Percentiles rank a stretch among this genome's conserved stretches.
phyloP scores from a whole-genome alignment of 169 alveolate species.

The Fabrea salina region DNA sequence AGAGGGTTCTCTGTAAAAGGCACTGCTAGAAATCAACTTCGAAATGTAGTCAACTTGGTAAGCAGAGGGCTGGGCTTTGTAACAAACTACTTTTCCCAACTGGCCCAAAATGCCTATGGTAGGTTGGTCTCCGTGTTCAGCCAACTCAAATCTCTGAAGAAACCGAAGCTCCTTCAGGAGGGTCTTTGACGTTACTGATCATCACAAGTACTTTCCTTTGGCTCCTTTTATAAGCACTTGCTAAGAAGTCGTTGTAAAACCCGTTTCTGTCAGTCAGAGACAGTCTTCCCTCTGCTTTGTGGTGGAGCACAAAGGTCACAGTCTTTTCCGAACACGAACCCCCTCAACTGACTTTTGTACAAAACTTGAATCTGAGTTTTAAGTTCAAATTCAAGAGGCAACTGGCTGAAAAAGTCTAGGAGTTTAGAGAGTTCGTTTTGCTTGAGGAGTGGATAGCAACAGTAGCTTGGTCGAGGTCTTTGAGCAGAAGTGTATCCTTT shows the following conservation, averaged over 20 bases:
- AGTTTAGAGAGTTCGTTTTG: neutral
- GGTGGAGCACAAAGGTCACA: neutral
- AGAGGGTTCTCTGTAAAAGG: constrained; percentile 29
- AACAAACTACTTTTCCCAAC: constrained; percentile 29
- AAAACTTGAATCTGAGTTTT: neutral
- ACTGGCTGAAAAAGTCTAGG: neutral
- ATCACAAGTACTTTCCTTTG: constrained; percentile 12
- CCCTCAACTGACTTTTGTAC: neutral
- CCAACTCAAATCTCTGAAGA: constrained; percentile 22
- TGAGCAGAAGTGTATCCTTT: neutral
- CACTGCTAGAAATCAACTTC: neutral
- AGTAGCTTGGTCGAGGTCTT: neutral
- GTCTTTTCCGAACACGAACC: neutral
- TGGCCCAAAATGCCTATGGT: constrained; percentile 25
- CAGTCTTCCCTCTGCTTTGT: constrained; percentile 26
- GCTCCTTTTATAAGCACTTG: neutral
- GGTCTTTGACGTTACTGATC: constrained; percentile 13
- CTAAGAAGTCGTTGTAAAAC: constrained; percentile 8
- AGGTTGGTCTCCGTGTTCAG: constrained; percentile 29
- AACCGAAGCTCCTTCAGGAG: constrained; percentile 26
- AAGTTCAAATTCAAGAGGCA: neutral
- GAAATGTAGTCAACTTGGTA: neutral
- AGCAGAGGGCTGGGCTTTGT: constrained; percentile 4
- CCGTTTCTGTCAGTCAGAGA: constrained; percentile 32
- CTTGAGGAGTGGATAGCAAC: constrained; percentile 8